phyloP scores from a whole-genome alignment of 129 eudicot genomes.

The Flaveria trinervia region DNA sequence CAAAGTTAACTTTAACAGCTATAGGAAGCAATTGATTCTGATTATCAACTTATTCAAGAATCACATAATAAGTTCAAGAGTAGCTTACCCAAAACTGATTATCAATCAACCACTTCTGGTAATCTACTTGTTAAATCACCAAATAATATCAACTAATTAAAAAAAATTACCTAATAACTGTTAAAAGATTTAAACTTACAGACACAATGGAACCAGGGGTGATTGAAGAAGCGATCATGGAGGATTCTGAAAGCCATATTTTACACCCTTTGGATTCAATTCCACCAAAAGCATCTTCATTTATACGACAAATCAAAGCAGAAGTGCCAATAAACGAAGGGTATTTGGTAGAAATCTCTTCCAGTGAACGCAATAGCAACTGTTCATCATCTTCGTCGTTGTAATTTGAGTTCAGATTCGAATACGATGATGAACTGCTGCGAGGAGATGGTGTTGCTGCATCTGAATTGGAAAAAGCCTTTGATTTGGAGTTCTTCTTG shows the following conservation, averaged over 20 bases:
- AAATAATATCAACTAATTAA: not conserved
- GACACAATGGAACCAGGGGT: slow-evolving; percentile 76
- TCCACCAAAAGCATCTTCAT: slow-evolving; percentile 35
- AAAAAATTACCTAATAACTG: not conserved
- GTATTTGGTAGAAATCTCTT: slow-evolving; percentile 49
- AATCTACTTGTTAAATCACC: not conserved
- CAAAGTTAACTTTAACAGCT: not conserved
- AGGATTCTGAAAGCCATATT: slow-evolving; percentile 76
- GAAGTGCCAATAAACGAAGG: slow-evolving; percentile 59
- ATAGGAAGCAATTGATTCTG: not conserved
- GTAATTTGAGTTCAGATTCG: slow-evolving; percentile 23
- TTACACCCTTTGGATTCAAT: slow-evolving; percentile 46
- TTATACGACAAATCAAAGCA: slow-evolving; percentile 50
- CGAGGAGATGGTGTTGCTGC: slow-evolving; percentile 30
- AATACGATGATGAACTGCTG: slow-evolving; percentile 23
- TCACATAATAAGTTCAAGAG: not conserved
- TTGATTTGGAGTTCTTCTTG: slow-evolving; percentile 51
- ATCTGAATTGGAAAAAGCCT: slow-evolving; percentile 25
- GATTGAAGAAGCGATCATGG: slow-evolving; percentile 62
- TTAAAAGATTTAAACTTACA: slow-evolving; percentile 35
- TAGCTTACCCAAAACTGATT: not conserved
- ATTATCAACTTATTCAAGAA: not conserved
- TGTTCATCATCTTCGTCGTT: slow-evolving; percentile 38
- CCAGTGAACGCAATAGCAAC: slow-evolving; percentile 37
- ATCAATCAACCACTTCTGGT: not conserved